These are phyloP conservation scores for Erigeron canadensis DNA, from an alignment of 129 eudicot genomes.

Conservation along the genomic window DNA sequence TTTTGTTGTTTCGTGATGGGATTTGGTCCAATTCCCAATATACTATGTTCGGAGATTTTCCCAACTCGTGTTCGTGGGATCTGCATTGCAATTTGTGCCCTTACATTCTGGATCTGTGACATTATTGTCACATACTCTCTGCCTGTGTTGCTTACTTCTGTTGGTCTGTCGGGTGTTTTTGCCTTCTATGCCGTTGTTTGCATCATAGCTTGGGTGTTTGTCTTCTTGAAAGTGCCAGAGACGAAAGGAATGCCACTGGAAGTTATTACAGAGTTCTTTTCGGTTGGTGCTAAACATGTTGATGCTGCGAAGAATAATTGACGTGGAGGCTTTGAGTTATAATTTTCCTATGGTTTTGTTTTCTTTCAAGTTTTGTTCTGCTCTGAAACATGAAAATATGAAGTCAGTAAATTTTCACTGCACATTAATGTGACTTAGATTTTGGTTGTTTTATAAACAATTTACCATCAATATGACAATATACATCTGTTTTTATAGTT, in stretches of 20 bases:
- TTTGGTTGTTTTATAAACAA: slow-evolving; percentile 4
- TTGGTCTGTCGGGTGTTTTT: slow-evolving; percentile 84
- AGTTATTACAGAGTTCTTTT: slow-evolving; percentile 86
- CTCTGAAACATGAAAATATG: slow-evolving; percentile 24
- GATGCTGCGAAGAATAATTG: slow-evolving; percentile 36
- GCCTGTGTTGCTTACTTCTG: slow-evolving; percentile 72
- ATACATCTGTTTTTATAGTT: no score
- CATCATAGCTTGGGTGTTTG: slow-evolving; percentile 67
- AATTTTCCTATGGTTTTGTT: slow-evolving; percentile 6
- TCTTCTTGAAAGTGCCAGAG: slow-evolving; percentile 87
- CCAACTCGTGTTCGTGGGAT: slow-evolving; percentile 90
- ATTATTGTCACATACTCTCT: slow-evolving; percentile 77
- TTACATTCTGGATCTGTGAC: slow-evolving; percentile 73
- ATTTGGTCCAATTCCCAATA: slow-evolving; percentile 91
- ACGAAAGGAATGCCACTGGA: slow-evolving; percentile 96
- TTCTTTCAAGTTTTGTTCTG: slow-evolving; percentile 22
- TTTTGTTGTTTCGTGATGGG: slow-evolving; percentile 88
- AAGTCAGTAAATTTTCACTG: not conserved
- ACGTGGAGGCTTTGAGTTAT: slow-evolving; percentile 18
- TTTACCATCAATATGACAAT: not conserved
- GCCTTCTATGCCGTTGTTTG: slow-evolving; percentile 73
- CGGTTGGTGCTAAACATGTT: slow-evolving; percentile 70
- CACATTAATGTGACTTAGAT: not conserved
- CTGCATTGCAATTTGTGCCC: slow-evolving; percentile 93
- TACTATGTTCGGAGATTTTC: slow-evolving; percentile 86